These are phyloP conservation scores for Xylaria bambusicola DNA, from an alignment of 495 filamentous ascomycete species.

Conservation along the genomic window DNA sequence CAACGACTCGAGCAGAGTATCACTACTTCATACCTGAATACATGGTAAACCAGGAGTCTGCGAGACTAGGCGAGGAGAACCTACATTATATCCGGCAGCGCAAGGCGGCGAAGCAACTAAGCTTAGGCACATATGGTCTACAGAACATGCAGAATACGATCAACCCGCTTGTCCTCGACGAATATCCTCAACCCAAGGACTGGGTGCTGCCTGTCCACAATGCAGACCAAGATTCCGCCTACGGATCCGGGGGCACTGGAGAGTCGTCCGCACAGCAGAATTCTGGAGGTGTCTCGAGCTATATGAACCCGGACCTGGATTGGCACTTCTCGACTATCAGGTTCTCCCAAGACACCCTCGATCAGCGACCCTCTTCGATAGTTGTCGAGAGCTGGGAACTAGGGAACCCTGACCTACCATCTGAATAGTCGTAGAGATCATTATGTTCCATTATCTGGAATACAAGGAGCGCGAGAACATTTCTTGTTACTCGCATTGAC, in stretches of 20 bases:
- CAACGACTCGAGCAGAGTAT: background rate
- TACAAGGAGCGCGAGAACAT: no score
- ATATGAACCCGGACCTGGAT: no score
- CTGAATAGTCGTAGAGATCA: no score
- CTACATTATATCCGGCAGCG: background rate
- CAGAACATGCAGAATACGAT: background rate
- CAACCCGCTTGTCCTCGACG: background rate
- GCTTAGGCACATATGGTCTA: background rate
- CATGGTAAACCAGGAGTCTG: background rate
- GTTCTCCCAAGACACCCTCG: no score
- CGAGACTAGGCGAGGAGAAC: background rate
- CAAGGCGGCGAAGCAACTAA: no score
- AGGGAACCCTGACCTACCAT: no score
- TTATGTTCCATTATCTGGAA: no score
- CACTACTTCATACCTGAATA: background rate
- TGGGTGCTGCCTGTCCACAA: background rate
- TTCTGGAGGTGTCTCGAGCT: no score
- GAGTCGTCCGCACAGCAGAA: background rate
- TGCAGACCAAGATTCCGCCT: slow-evolving; percentile 2
- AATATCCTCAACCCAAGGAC: background rate
- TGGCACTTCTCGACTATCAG: no score
- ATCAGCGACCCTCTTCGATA: no score
- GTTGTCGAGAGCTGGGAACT: no score
- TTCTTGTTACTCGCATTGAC: no score
- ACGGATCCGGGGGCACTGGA: background rate